phyloP scores from a whole-genome alignment of 169 alveolate species.

The Plasmodium billcollinsi region DNA sequence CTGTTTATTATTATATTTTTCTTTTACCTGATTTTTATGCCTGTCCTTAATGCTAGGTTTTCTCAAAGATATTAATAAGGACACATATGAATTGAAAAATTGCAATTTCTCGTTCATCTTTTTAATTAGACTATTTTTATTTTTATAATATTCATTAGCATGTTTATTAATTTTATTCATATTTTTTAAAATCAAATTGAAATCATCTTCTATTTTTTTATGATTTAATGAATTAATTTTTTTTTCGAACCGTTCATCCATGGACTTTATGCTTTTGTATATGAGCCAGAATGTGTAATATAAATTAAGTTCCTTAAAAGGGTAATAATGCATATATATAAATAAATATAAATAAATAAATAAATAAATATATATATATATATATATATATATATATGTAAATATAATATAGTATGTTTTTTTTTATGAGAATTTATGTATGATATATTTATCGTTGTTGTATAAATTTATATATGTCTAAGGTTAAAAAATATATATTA shows the following conservation, averaged over 20 bases:
- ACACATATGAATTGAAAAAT: slow-evolving; percentile 66
- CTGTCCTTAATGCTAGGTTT: slow-evolving; percentile 75
- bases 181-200: slow-evolving; percentile 67
- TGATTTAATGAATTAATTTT: slow-evolving; percentile 58
- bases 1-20: slow-evolving; percentile 21
- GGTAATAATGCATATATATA: not conserved
- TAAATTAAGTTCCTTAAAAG: slow-evolving; percentile 55
- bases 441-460: not conserved
- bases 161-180: slow-evolving; percentile 76
- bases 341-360: not conserved
- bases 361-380: not conserved
- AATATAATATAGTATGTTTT: not conserved
- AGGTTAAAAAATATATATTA: not conserved
- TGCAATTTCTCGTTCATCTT: slow-evolving; percentile 61
- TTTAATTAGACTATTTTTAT: slow-evolving; percentile 51
- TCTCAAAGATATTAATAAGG: slow-evolving; percentile 67
- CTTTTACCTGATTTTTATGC: slow-evolving; percentile 60
- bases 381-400: not conserved
- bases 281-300: slow-evolving; percentile 63
- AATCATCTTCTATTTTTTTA: slow-evolving; percentile 75
- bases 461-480: too few species aligned
- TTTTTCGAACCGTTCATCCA: slow-evolving; percentile 75
- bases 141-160: slow-evolving; percentile 71
- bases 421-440: not conserved
- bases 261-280: slow-evolving; percentile 65